A percentile compares a stretch with the other conserved stretches of the same genome.
Evolutionary conservation across 768 basidiomycete species (phyloP).

Genomic region (Mycena alexandri): DNA sequence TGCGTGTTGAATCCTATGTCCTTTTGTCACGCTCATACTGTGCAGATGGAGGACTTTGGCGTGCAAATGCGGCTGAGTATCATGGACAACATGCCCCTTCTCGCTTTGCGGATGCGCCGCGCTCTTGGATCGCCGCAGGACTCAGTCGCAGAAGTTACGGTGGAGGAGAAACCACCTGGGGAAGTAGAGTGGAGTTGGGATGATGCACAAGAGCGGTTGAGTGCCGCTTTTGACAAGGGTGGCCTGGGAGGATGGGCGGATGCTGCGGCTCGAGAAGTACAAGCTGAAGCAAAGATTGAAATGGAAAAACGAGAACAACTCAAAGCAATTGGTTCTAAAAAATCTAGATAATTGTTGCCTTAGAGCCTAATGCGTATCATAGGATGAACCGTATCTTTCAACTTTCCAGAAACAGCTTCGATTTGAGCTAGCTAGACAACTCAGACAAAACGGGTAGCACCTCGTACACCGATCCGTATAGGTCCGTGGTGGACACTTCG

Average conservation of each 20-base stretch:
- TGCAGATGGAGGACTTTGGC: conserved; percentile 26
- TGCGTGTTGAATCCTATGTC: conserved; percentile 48
- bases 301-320: conserved; percentile 47
- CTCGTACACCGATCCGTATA: conserved; percentile 17
- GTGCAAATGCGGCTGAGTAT: conserved; percentile 19
- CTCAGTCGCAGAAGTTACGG: conserved; percentile 15
- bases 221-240: conserved; percentile 68
- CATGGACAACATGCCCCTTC: conserved; percentile 64
- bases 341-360: conserved; percentile 8
- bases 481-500: neutral
- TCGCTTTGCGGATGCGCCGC: conserved; percentile 68
- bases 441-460: neutral
- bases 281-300: conserved; percentile 68
- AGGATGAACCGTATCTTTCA: no score
- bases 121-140: conserved; percentile 51
- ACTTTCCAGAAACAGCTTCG: no score
- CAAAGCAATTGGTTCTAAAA: conserved; percentile 5
- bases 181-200: conserved; percentile 63
- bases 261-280: conserved; percentile 66
- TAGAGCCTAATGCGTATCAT: no score
- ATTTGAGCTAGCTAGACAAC: no score
- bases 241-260: conserved; percentile 70
- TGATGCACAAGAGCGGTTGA: conserved; percentile 66
- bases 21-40: neutral
- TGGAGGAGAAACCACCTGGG: conserved; percentile 4